Percentiles rank a stretch among this genome's conserved stretches.
phyloP scores from a whole-genome alignment of 495 filamentous ascomycete genomes.

The Penicillium longicatenatum region DNA sequence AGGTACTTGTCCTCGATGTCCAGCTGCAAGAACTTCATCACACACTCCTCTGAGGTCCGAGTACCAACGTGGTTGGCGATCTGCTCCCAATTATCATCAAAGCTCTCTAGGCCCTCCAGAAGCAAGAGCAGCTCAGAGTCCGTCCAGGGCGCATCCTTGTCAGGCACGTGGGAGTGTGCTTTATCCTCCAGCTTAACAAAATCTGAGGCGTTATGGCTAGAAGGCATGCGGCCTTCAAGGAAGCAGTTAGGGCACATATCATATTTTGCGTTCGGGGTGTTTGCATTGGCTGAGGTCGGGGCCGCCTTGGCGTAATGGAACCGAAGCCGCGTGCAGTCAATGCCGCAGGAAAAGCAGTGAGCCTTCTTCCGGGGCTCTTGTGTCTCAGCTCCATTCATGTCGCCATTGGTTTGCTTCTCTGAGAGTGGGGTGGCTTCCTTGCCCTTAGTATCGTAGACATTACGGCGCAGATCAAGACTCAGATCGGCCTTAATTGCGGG shows the following conservation, averaged over 20 bases:
- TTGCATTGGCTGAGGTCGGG: conserved; percentile 56
- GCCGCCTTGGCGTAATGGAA: conserved; percentile 77
- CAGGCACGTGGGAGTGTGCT: conserved; percentile 69
- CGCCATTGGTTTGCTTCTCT: conserved; percentile 77
- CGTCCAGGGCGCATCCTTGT: conserved; percentile 84
- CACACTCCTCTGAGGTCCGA: conserved; percentile 92
- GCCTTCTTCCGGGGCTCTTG: conserved; percentile 68
- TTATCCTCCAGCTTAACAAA: conserved; percentile 88
- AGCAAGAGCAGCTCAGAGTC: conserved; percentile 84
- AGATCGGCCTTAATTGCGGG: conserved; percentile 74
- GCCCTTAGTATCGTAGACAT: conserved; percentile 91
- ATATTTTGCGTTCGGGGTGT: conserved; percentile 65
- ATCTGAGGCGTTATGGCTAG: conserved; percentile 67
- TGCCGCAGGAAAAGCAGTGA: conserved; percentile 86
- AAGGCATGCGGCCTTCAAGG: conserved; percentile 75
- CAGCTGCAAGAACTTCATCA: conserved; percentile 89
- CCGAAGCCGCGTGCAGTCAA: conserved; percentile 88
- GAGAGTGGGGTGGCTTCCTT: conserved; percentile 70
- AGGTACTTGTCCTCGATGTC: conserved; percentile 91
- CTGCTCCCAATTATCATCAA: conserved; percentile 92
- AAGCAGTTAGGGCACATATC: conserved; percentile 91
- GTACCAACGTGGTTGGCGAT: conserved; percentile 90
- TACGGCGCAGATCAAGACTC: conserved; percentile 88
- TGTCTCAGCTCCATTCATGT: conserved; percentile 63
- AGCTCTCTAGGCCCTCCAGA: conserved; percentile 85